phyloP scores from a whole-genome alignment of 768 basidiomycete genomes.

The Pisolithus orientalis region DNA sequence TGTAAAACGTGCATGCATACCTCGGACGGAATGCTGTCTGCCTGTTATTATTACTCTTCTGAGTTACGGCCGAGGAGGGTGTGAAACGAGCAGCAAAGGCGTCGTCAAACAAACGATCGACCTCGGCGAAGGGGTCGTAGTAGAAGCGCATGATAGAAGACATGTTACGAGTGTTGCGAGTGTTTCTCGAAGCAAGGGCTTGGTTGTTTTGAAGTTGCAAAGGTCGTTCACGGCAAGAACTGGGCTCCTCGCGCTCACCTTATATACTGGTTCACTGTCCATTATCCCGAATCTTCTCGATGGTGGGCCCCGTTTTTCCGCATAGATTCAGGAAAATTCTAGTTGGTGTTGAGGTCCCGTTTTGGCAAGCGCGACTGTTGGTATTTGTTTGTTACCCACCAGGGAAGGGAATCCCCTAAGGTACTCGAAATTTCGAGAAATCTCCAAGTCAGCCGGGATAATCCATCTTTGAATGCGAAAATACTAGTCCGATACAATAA shows the following conservation, averaged over 20 bases:
- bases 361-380: too few species aligned
- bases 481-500: too few species aligned
- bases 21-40: constrained; percentile 22
- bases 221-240: background rate
- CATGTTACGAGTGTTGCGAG: constrained; percentile 10
- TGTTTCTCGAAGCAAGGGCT: background rate
- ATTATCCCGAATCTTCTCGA: background rate
- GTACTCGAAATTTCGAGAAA: too few species aligned
- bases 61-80: constrained; percentile 5
- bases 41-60: constrained; percentile 4
- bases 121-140: constrained; percentile 36
- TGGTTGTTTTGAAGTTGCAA: background rate
- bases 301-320: background rate
- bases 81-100: constrained; percentile 25
- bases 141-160: constrained; percentile 18
- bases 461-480: too few species aligned
- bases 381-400: too few species aligned
- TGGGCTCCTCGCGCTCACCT: background rate
- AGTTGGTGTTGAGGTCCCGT: too few species aligned
- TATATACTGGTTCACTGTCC: background rate
- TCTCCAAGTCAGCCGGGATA: too few species aligned
- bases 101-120: constrained; percentile 42
- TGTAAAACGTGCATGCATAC: constrained; percentile 10
- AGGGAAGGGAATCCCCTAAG: too few species aligned
- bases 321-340: background rate